A percentile compares a stretch with the other conserved stretches of the same genome.
These are phyloP conservation scores for Macrolepiota dolichaula DNA, from an alignment of 768 basidiomycete genomes.

Conservation along the genomic window DNA sequence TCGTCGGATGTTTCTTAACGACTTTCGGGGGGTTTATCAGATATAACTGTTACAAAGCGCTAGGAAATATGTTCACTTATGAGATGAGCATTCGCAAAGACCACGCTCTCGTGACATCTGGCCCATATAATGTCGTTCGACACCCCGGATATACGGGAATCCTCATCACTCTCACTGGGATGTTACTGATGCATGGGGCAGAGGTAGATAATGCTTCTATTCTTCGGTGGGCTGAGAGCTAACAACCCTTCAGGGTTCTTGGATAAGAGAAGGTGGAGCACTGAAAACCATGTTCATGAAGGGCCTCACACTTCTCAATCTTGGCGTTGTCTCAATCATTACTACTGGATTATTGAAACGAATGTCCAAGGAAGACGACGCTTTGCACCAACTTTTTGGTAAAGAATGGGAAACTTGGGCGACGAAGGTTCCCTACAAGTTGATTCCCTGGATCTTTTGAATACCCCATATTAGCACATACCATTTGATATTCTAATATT, in stretches of 20 bases:
- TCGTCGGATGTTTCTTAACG: conserved; percentile 36
- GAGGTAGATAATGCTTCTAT: conserved; percentile 23
- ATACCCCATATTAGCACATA: not conserved
- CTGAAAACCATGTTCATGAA: conserved; percentile 29
- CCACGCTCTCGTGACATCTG: conserved; percentile 44
- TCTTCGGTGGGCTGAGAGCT: not conserved
- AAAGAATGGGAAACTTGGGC: conserved; percentile 43
- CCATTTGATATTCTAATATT: not conserved
- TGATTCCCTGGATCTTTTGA: conserved; percentile 47
- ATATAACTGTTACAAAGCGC: conserved; percentile 38
- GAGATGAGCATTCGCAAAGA: conserved; percentile 44
- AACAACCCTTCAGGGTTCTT: conserved; percentile 33
- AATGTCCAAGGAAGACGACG: conserved; percentile 43
- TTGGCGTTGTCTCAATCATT: conserved; percentile 27
- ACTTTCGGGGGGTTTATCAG: conserved; percentile 39
- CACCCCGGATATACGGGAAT: conserved; percentile 52
- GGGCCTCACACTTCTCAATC: conserved; percentile 21
- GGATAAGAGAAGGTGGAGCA: conserved; percentile 39
- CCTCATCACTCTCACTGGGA: conserved; percentile 31
- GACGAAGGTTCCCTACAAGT: conserved; percentile 38
- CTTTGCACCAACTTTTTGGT: conserved; percentile 36
- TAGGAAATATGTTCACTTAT: conserved; percentile 49
- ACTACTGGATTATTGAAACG: conserved; percentile 32
- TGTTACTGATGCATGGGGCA: conserved; percentile 31
- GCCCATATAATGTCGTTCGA: conserved; percentile 45